phyloP scores from a whole-genome alignment of 1,284 basidiomycete genomes.

The Fomitiporia mediterranea region DNA sequence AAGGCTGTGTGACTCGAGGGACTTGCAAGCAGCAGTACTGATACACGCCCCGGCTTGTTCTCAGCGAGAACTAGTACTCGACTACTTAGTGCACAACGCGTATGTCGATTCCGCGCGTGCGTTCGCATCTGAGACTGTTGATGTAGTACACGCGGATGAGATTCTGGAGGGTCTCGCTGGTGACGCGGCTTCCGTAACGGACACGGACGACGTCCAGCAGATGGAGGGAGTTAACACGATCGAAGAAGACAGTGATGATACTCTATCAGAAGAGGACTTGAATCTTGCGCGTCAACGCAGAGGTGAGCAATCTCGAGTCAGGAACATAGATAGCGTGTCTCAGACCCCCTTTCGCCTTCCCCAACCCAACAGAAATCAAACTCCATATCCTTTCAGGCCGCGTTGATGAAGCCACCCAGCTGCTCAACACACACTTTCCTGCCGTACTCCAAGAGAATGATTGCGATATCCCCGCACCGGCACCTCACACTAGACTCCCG shows the following conservation, averaged over 20 bases:
- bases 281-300: constrained; percentile 49
- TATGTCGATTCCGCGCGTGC: constrained; percentile 67
- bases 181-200: constrained; percentile 1
- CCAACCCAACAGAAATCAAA: constrained; percentile 63
- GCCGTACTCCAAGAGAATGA: constrained; percentile 46
- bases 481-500: constrained; percentile 14
- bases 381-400: constrained; percentile 61
- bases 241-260: not conserved
- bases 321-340: not conserved
- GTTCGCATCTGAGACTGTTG: constrained; percentile 42
- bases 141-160: constrained; percentile 17
- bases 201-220: constrained; percentile 27
- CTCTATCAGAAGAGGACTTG: constrained; percentile 39
- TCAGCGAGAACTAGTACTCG: constrained; percentile 71
- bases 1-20: not conserved
- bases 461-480: not conserved
- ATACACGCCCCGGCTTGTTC: not conserved
- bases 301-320: constrained; percentile 38
- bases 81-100: constrained; percentile 75
- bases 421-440: constrained; percentile 68
- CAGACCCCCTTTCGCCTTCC: not conserved
- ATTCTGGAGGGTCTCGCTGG: not conserved
- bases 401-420: constrained; percentile 61
- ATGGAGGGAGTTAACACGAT: constrained; percentile 28
- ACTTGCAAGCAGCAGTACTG: not conserved